Evolutionary conservation across 345 rosid genomes (phyloP).

Genomic region (Pistacia atlantica): DNA sequence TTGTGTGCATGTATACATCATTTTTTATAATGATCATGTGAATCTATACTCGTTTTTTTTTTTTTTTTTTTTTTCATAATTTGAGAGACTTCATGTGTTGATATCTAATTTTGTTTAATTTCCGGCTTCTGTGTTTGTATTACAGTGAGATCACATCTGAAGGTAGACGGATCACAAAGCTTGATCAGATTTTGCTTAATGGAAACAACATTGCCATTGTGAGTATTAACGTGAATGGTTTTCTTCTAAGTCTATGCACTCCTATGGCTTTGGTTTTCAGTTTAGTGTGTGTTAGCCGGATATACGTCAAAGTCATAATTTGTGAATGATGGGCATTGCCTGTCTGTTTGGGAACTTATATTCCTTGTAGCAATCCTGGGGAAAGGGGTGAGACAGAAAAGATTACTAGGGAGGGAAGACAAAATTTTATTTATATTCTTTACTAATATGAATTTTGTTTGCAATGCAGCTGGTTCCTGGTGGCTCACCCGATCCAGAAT

Average conservation of each 20-base stretch:
- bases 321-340: too few relatives aligned
- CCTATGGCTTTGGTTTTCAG: background rate
- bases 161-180: slow-evolving; percentile 91
- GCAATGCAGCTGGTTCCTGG: slow-evolving; percentile 90
- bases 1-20: background rate
- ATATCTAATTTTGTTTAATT: background rate
- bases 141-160: slow-evolving; percentile 88
- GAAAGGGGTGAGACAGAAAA: too few relatives aligned
- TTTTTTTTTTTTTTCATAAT: background rate
- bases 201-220: slow-evolving; percentile 97
- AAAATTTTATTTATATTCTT: background rate
- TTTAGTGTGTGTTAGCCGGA: too few relatives aligned
- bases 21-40: background rate
- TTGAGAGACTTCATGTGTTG: background rate
- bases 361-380: too few relatives aligned
- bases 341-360: too few relatives aligned
- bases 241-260: background rate
- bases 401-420: background rate
- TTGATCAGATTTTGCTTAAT: slow-evolving; percentile 90
- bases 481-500: slow-evolving; percentile 73
- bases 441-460: slow-evolving; percentile 20
- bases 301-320: background rate
- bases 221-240: slow-evolving; percentile 32
- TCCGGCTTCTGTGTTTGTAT: slow-evolving; percentile 16
- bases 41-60: background rate